Base-by-base conservation (phyloP, 75 land plant species). In the Picea sitchensis region DNA sequence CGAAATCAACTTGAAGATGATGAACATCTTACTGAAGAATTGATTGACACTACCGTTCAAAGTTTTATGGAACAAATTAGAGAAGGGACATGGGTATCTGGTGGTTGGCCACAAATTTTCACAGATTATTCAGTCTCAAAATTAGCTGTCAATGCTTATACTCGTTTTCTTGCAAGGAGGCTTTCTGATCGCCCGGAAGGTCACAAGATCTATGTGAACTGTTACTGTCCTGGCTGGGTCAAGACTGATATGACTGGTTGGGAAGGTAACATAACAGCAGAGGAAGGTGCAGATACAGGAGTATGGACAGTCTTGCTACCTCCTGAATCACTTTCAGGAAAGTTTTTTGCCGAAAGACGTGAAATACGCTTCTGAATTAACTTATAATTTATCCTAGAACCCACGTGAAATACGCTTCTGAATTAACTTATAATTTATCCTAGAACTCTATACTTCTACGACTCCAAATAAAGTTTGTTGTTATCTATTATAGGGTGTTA, bases 211-310 rank as follows among this genome's bases (percentile, higher is more conserved):
- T 89, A 73, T 44, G 87, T 92, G 38, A 94, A 96, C 74, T 87
- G 91, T 58, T 90, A 77, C 64, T 91, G 94, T 65, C 98, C 98
- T 14, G 98, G 98, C 7, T 89, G 88, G 88, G 98, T 95, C 65
- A 88, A 92, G 59, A 96, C 98, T 59, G 93, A 91, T 59, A 88
- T 96, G 93, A 88, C 94, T 41, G 90, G 89, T 38, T 87, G 87
- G 77, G 82, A 78, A 64, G 96, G 96, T 26, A 90, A 88, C 77
- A 77, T 80, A 44, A 79, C 88, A 12, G 86, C 88, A 3, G 93
- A 90, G 69, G 90, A 90, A 69, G 98, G 87, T 9, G 96, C 96
- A 68, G 94, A 92, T 59, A 96, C 98, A 3, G 95, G 88, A 23
- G 92, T 96, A 5, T 96, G 97, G 97, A 79, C 89, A 73, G 92